These are phyloP conservation scores for Schizosaccharomyces lindneri DNA, from an alignment of 805 yeast species.

Conservation along the genomic window DNA sequence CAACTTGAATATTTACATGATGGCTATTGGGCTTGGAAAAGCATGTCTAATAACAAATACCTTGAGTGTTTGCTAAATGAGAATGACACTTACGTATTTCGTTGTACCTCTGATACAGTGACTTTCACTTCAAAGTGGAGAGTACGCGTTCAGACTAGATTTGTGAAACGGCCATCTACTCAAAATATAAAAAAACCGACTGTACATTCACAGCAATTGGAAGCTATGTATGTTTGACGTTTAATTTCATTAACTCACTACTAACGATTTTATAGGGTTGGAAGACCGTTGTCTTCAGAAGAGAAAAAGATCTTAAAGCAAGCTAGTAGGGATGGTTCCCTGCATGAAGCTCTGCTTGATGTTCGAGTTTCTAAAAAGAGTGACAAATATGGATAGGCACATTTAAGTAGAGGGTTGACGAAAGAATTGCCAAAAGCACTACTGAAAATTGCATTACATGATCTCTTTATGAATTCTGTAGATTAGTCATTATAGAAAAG, in stretches of 20 bases:
- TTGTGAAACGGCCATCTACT: background rate
- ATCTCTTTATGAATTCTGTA: background rate
- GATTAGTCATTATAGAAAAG: too few relatives aligned
- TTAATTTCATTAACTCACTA: background rate
- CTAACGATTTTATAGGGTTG: background rate
- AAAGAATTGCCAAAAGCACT: background rate
- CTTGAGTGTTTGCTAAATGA: background rate
- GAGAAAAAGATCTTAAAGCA: background rate
- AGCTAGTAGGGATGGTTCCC: background rate
- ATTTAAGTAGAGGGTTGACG: background rate
- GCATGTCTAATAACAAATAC: background rate
- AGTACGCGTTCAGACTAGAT: background rate
- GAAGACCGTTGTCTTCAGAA: background rate
- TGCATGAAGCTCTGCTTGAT: conserved; percentile 2
- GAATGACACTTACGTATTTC: background rate
- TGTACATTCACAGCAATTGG: background rate
- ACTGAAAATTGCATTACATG: background rate
- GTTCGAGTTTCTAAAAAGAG: background rate
- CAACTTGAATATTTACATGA: background rate
- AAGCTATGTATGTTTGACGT: background rate
- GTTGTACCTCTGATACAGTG: background rate
- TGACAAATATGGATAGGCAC: background rate
- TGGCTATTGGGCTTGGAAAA: background rate
- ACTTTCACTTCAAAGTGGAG: background rate
- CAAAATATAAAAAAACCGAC: background rate